These are phyloP conservation scores for Erucastrum elatum DNA, from an alignment of 345 rosid species.

Conservation along the genomic window DNA sequence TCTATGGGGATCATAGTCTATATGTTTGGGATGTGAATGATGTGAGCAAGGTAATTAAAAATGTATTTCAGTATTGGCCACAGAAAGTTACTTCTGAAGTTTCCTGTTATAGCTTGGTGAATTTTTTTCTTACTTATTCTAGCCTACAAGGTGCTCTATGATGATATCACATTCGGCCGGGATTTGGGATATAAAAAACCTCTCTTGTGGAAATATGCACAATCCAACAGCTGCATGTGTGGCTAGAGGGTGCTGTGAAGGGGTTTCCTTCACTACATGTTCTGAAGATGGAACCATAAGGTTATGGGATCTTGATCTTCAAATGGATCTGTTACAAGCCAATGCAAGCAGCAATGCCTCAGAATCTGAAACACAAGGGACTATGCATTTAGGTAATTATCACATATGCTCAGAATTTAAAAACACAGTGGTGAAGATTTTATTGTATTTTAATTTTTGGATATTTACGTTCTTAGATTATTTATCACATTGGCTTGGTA, in stretches of 20 bases:
- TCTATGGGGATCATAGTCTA: constrained; percentile 75
- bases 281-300: constrained; percentile 83
- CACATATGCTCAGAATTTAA: background rate
- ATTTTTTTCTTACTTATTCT: constrained; percentile 26
- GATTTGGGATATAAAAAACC: constrained; percentile 82
- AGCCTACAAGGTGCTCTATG: constrained; percentile 68
- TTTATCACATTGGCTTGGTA: constrained; percentile 11
- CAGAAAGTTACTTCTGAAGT: constrained; percentile 1
- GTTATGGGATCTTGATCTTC: constrained; percentile 76
- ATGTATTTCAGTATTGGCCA: background rate
- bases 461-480: constrained; percentile 9
- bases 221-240: constrained; percentile 67
- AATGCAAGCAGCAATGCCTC: constrained; percentile 32
- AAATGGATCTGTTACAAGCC: constrained; percentile 43
- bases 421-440: background rate
- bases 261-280: constrained; percentile 83
- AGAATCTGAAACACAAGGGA: constrained; percentile 35
- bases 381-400: constrained; percentile 54
- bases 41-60: constrained; percentile 54
- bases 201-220: constrained; percentile 76
- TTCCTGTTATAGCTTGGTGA: constrained; percentile 28
- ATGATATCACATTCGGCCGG: constrained; percentile 75
- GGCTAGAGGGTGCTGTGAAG: constrained; percentile 82
- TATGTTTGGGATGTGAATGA: constrained; percentile 71
- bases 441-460: background rate